Percentiles rank a stretch among this genome's conserved stretches.
Conservation (phyloP, 495 filamentous ascomycete species). For the Pyrenula aspistea region DNA sequence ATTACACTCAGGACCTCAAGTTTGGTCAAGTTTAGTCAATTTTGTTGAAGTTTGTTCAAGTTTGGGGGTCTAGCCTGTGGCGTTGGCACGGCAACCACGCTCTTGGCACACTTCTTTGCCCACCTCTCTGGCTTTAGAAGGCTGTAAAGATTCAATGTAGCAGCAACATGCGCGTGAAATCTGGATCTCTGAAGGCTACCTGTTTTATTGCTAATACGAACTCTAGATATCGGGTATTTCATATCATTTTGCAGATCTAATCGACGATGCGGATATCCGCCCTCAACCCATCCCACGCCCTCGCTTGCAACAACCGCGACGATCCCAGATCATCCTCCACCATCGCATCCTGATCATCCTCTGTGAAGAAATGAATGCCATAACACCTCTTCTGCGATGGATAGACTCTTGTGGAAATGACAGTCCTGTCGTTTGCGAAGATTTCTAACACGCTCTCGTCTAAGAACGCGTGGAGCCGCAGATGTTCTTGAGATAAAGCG, state of each 20-base stretch:
- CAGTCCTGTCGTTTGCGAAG: constrained; percentile 26
- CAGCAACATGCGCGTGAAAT: too few relatives aligned
- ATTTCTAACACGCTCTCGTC: constrained; percentile 27
- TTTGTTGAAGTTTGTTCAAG: too few relatives aligned
- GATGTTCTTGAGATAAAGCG: constrained; percentile 17
- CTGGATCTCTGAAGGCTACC: too few relatives aligned
- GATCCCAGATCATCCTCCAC: not conserved
- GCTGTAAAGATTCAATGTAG: too few relatives aligned
- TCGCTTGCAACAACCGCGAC: not conserved
- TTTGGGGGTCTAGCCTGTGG: too few relatives aligned
- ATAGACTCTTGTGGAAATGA: constrained; percentile 25
- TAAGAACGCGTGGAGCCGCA: constrained; percentile 23
- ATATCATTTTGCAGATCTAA: not conserved
- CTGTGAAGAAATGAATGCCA: not conserved
- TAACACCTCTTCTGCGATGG: constrained; percentile 13
- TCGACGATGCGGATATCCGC: not conserved
- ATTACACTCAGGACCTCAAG: too few relatives aligned
- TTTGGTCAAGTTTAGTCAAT: too few relatives aligned
- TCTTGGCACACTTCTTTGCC: too few relatives aligned
- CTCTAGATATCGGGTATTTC: not conserved
- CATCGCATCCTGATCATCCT: not conserved
- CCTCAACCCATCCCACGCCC: not conserved
- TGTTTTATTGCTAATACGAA: too few relatives aligned
- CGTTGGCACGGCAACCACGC: too few relatives aligned
- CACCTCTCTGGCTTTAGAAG: too few relatives aligned